These are phyloP conservation scores for Aegilops speltoides DNA, from an alignment of 176 grass and related monocot genomes.

Conservation along the genomic window DNA sequence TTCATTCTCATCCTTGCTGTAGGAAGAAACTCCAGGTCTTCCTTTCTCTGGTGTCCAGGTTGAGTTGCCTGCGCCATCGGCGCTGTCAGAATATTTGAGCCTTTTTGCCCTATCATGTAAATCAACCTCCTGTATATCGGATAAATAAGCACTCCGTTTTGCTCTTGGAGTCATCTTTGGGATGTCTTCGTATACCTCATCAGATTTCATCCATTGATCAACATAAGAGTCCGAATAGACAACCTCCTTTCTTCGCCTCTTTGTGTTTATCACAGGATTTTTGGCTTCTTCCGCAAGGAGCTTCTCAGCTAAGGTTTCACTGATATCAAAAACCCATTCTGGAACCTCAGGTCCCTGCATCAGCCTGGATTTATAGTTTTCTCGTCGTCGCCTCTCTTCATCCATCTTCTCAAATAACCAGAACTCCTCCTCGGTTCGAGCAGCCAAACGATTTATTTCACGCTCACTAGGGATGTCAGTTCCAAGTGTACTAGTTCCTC, in stretches of 20 bases:
- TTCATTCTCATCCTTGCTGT: slow-evolving; percentile 62
- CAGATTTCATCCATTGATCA: slow-evolving; percentile 94
- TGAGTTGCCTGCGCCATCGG: slow-evolving; percentile 34
- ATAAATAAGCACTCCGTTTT: slow-evolving; percentile 48
- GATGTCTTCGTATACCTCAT: slow-evolving; percentile 69
- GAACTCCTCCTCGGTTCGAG: slow-evolving; percentile 83
- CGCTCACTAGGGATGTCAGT: slow-evolving; percentile 95
- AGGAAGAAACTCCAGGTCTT: slow-evolving; percentile 45
- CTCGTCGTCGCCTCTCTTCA: slow-evolving; percentile 91
- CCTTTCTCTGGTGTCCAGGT: slow-evolving; percentile 44
- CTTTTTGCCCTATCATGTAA: slow-evolving; percentile 27
- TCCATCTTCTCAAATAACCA: slow-evolving; percentile 99
- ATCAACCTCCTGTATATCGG: slow-evolving; percentile 40
- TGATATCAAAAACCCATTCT: slow-evolving; percentile 74
- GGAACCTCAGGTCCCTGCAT: slow-evolving; percentile 93
- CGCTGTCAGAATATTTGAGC: slow-evolving; percentile 32
- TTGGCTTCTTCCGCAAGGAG: slow-evolving; percentile 32
- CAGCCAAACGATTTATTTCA: slow-evolving; percentile 95
- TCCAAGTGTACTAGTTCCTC: slow-evolving; percentile 90
- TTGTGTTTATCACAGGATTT: slow-evolving; percentile 48
- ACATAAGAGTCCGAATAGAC: slow-evolving; percentile 81
- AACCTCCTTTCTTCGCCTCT: slow-evolving; percentile 89
- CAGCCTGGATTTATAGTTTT: slow-evolving; percentile 84
- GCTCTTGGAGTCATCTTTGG: slow-evolving; percentile 62
- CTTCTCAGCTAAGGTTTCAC: slow-evolving; percentile 44